Conservation (phyloP, 1,139 yeast species). For the Pichia sp. region DNA sequence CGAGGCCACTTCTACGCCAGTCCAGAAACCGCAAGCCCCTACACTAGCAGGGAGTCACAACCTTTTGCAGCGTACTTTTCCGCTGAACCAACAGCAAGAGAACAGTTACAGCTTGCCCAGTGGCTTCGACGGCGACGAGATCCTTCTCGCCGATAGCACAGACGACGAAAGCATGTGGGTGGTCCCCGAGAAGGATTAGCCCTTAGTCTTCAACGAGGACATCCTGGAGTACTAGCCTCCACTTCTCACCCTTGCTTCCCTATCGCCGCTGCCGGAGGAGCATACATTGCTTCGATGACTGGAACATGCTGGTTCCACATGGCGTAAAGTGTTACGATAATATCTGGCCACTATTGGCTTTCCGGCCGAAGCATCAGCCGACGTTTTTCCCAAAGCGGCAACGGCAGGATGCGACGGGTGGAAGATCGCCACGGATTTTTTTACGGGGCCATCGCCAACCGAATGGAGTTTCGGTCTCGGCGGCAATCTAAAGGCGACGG, state of each 20-base stretch:
- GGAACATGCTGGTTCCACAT: no score
- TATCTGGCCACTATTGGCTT: neutral
- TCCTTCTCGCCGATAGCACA: conserved; percentile 12
- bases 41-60: no score
- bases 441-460: neutral
- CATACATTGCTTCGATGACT: no score
- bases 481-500: neutral
- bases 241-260: no score
- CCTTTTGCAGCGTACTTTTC: no score
- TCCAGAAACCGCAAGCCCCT: no score
- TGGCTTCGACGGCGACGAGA: conserved; percentile 5
- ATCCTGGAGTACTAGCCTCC: neutral
- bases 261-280: no score
- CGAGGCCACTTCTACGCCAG: no score
- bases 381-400: neutral
- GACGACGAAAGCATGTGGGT: conserved; percentile 13
- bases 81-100: neutral
- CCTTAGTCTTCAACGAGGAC: neutral
- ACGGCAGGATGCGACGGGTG: neutral
- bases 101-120: conserved; percentile 2
- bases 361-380: neutral
- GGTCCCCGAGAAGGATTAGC: neutral
- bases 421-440: neutral
- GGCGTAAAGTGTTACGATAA: neutral
- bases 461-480: neutral